Evolutionary conservation across 768 basidiomycete genomes (phyloP), one percentile per base, ranked within the genome.

Genomic region (Psilocybe sp.): DNA sequence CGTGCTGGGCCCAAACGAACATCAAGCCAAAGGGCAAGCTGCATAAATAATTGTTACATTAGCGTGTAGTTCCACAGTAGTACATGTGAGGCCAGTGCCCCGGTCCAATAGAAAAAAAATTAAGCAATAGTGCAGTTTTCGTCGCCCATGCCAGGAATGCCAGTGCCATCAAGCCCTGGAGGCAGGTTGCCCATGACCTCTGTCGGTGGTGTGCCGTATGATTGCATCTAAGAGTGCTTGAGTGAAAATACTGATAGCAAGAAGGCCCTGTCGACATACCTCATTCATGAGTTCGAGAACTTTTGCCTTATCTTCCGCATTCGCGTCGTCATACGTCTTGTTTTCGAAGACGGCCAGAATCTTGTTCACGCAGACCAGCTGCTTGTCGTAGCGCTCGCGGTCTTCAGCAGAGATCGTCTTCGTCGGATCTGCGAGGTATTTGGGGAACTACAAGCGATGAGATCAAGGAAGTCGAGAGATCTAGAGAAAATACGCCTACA

Each of bases 141-240:
- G 5, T 63, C 61, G 8, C 52, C 59, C 3, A 53, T 44, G 3
- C 54, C 50, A 16, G 50, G 50, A n/a, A 51, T 49, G 19, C 61
- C 42, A 2, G 54, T 40, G 3, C 60, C 58, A 2, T 65, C 68
- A 20, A 66, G 52, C 2, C 87, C 89, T 2, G 87, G 78, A 0
- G 92, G 92, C 42, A 93, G 72, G 0, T 83, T 79, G 1, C 90
- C 92, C 87, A 93, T 92, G 44, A 93, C 77, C 58, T 90, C 89
- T 15, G 79, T 61, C 2, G 92, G 92, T 0, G 90, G 92, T 3
- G 85, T 78, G 5, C 92, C 91, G 48, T 82, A 76, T 3, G 73
- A 70, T 75, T 94, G 91, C 77, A 94, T 84, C 88, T 91, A 53
- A 31, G 44, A 11, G 7, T 36, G 15, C 16, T 46, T 45, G 33